A percentile compares a stretch with the other conserved stretches of the same genome.
phyloP scores from a whole-genome alignment of 1,284 basidiomycete species.

The Cryptococcus jaspeensis region DNA sequence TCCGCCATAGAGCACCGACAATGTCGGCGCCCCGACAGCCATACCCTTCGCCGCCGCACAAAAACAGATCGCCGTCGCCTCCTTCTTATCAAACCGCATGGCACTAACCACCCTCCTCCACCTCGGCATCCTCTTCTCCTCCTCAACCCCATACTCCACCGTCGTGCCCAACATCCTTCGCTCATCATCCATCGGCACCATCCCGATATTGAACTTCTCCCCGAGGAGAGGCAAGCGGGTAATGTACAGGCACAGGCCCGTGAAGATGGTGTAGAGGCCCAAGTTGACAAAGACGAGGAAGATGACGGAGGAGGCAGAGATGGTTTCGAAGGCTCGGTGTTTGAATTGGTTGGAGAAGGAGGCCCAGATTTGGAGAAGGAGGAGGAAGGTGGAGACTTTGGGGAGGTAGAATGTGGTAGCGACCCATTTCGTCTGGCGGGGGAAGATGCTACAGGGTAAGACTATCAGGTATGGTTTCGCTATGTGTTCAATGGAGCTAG shows the following conservation, averaged over 20 bases:
- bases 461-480: constrained; percentile 10
- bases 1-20: constrained; percentile 27
- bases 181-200: background rate
- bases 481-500: background rate
- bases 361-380: constrained; percentile 30
- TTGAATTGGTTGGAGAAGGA: constrained; percentile 24
- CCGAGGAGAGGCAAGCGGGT: constrained; percentile 22
- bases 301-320: constrained; percentile 22
- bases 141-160: background rate
- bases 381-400: constrained; percentile 29
- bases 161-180: background rate
- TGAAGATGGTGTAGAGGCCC: constrained; percentile 22
- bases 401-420: constrained; percentile 27
- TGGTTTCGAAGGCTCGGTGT: constrained; percentile 20
- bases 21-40: constrained; percentile 26
- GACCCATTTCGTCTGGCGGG: constrained; percentile 29
- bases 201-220: constrained; percentile 1
- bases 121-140: background rate
- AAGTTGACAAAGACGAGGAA: constrained; percentile 28
- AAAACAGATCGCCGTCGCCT: constrained; percentile 30
- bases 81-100: constrained; percentile 19
- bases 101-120: constrained; percentile 7
- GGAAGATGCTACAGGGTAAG: constrained; percentile 22
- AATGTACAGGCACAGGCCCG: constrained; percentile 17
- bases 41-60: constrained; percentile 32